Evolutionary conservation across 208 protist genomes (phyloP).

Genomic region (Leishmania major): DNA sequence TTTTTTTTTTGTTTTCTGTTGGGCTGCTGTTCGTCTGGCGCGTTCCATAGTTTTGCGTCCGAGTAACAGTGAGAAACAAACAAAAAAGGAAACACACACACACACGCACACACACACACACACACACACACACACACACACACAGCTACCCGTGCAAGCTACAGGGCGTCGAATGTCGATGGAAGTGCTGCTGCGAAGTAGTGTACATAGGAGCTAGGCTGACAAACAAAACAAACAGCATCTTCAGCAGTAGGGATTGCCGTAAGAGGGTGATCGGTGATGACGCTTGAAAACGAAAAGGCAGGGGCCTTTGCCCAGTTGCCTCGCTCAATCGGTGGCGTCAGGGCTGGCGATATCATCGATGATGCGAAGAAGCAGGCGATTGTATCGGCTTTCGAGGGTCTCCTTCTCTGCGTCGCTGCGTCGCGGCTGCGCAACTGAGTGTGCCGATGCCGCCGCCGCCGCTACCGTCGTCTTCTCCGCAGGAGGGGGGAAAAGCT

Average conservation of each 20-base stretch:
- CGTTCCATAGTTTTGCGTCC: background rate
- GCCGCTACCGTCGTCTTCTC: background rate
- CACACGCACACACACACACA: no score
- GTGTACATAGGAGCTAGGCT: background rate
- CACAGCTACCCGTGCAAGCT: background rate
- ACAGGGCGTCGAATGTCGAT: background rate
- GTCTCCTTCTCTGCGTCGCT: background rate
- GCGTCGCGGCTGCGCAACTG: background rate
- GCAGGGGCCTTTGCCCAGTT: background rate
- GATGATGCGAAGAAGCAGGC: conserved; percentile 18
- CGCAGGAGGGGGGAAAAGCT: background rate
- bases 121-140: no score
- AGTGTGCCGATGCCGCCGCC: background rate
- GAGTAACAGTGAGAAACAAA: background rate
- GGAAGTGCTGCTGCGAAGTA: background rate
- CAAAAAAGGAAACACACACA: no score
- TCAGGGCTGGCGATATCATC: background rate
- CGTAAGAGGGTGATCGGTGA: background rate
- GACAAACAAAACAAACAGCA: background rate
- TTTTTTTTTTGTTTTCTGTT: background rate
- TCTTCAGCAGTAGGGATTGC: background rate
- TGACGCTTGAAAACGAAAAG: background rate
- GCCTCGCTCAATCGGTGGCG: background rate
- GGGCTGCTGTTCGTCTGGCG: background rate
- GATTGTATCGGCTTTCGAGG: conserved; percentile 23